These are phyloP conservation scores for Pythium inflatum DNA, from an alignment of 352 stramenopile genomes.

Conservation along the genomic window DNA sequence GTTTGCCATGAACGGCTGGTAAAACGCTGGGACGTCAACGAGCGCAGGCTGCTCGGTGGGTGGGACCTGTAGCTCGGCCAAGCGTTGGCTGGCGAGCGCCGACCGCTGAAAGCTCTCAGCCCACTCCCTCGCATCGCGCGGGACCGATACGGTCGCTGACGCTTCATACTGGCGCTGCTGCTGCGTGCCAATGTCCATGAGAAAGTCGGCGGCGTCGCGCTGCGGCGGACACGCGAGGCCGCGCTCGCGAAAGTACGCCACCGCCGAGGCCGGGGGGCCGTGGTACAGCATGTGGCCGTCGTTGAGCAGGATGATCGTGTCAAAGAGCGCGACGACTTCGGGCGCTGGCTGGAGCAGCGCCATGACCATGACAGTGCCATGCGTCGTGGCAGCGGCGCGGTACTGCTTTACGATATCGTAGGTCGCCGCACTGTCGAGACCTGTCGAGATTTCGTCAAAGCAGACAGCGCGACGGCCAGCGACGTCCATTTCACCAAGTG, in stretches of 20 bases:
- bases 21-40: constrained; percentile 32
- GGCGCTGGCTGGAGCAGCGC: constrained; percentile 91
- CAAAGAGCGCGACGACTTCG: constrained; percentile 92
- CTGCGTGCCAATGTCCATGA: constrained; percentile 56
- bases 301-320: constrained; percentile 92
- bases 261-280: constrained; percentile 58
- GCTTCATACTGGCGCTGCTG: constrained; percentile 31
- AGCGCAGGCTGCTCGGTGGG: constrained; percentile 83
- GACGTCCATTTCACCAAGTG: constrained; percentile 85
- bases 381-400: constrained; percentile 5
- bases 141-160: neutral
- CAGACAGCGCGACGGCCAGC: neutral
- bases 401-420: constrained; percentile 19
- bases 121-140: constrained; percentile 29
- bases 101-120: constrained; percentile 29
- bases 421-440: constrained; percentile 55
- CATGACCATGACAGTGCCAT: constrained; percentile 68
- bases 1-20: constrained; percentile 20
- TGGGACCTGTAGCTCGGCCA: constrained; percentile 79
- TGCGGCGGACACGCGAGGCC: constrained; percentile 57
- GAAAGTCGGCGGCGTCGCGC: constrained; percentile 91
- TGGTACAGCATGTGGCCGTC: constrained; percentile 90
- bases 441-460: constrained; percentile 69
- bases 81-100: constrained; percentile 17
- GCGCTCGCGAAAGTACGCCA: constrained; percentile 83